These are phyloP conservation scores for Apophysomyces ossiformis DNA, from an alignment of 371 early-diverging fungal genomes.

Conservation along the genomic window DNA sequence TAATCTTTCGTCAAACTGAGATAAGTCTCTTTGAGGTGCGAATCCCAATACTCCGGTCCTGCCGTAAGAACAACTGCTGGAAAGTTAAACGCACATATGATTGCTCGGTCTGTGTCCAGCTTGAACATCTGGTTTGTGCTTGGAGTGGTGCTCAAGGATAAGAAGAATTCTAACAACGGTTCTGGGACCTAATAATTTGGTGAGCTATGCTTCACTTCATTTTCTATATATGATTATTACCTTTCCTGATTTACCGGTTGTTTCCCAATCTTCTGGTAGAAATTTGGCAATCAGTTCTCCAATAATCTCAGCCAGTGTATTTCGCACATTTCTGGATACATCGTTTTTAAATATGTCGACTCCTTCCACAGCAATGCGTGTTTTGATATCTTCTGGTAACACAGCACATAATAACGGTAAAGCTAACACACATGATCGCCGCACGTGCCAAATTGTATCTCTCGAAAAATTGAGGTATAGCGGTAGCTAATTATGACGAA, in stretches of 20 bases:
- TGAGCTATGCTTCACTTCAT: neutral
- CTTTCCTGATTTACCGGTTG: constrained; percentile 46
- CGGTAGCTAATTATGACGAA: constrained; percentile 39
- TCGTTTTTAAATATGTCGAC: constrained; percentile 57
- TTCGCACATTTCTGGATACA: constrained; percentile 63
- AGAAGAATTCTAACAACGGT: constrained; percentile 46
- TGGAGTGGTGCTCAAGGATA: constrained; percentile 41
- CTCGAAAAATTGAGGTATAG: constrained; percentile 53
- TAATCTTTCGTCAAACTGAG: constrained; percentile 55
- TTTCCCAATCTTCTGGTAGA: constrained; percentile 52
- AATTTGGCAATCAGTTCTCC: constrained; percentile 66
- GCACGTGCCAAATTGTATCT: constrained; percentile 68
- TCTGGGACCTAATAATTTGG: constrained; percentile 32
- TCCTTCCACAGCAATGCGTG: constrained; percentile 45
- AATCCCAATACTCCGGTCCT: constrained; percentile 59
- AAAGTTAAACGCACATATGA: constrained; percentile 66
- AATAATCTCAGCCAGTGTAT: constrained; percentile 59
- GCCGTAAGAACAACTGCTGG: constrained; percentile 67
- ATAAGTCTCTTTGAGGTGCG: constrained; percentile 57
- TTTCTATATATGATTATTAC: constrained; percentile 14
- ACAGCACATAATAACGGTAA: constrained; percentile 54
- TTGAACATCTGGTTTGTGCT: constrained; percentile 44
- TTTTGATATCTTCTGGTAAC: constrained; percentile 47
- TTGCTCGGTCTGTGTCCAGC: constrained; percentile 59
- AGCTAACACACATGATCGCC: constrained; percentile 58